These are phyloP conservation scores for Sclerotinia subarctica DNA, from an alignment of 2,329 filamentous ascomycete genomes.

Conservation along the genomic window DNA sequence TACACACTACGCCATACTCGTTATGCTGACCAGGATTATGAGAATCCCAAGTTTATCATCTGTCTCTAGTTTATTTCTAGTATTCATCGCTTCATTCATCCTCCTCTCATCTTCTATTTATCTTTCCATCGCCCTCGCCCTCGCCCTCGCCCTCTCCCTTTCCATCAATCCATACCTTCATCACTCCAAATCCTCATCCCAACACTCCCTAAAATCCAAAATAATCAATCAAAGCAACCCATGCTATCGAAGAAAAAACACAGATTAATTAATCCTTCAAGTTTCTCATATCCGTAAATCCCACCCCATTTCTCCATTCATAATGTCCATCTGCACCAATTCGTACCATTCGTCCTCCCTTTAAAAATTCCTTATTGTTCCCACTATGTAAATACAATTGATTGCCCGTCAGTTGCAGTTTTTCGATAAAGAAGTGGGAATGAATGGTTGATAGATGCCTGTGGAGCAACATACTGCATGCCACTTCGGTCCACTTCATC, in stretches of 20 bases:
- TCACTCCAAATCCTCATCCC: neutral
- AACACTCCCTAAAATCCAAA: neutral
- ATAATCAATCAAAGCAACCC: neutral
- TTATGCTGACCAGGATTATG: neutral
- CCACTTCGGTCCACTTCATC: neutral
- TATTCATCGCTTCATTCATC: neutral
- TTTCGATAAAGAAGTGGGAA: neutral
- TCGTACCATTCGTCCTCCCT: neutral
- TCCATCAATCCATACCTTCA: neutral
- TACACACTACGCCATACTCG: neutral
- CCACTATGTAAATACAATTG: slow-evolving; percentile 6
- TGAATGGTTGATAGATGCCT: neutral
- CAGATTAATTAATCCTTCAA: neutral
- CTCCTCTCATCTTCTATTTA: neutral
- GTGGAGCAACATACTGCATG: neutral
- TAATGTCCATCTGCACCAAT: neutral
- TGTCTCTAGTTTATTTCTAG: neutral
- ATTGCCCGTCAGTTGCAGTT: neutral
- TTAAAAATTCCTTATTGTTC: neutral
- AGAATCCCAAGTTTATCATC: neutral
- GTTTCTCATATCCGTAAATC: neutral
- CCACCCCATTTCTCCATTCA: neutral
- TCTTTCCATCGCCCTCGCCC: neutral
- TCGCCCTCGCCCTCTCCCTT: neutral
- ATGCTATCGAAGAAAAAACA: neutral